phyloP scores from a whole-genome alignment of 768 basidiomycete genomes.

The Boletus rubroflammeus region DNA sequence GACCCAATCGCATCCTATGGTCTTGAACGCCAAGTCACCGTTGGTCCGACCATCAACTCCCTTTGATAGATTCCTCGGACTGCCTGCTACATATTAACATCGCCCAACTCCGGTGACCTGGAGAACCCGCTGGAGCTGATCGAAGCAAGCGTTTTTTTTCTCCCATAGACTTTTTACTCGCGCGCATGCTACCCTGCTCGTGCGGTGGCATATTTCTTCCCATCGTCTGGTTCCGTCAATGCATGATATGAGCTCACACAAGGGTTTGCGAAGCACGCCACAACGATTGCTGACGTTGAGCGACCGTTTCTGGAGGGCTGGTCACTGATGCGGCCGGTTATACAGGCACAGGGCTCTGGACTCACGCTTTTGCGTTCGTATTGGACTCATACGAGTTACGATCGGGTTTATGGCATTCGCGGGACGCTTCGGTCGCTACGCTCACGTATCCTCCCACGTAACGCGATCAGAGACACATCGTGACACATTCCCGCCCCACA shows the following conservation, averaged over 20 bases:
- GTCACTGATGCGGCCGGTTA: neutral
- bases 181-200: constrained; percentile 13
- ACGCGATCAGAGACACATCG: constrained; percentile 1
- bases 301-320: neutral
- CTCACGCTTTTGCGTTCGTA: neutral
- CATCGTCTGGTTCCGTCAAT: constrained; percentile 2
- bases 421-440: neutral
- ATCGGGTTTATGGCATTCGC: constrained; percentile 13
- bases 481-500: neutral
- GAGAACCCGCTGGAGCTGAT: constrained; percentile 7
- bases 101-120: neutral
- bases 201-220: constrained; percentile 9
- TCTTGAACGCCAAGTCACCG: constrained; percentile 13
- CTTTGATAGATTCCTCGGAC: neutral
- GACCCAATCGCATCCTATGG: constrained; percentile 17
- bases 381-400: constrained; percentile 4
- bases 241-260: neutral
- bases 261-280: constrained; percentile 10
- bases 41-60: neutral
- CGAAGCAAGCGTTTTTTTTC: neutral
- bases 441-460: neutral
- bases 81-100: neutral
- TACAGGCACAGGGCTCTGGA: constrained; percentile 3
- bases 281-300: constrained; percentile 9
- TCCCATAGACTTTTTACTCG: constrained; percentile 12